A percentile compares a stretch with the other conserved stretches of the same genome.
phyloP scores from a whole-genome alignment of 164 flowering plant species.

The Macadamia integrifolia region DNA sequence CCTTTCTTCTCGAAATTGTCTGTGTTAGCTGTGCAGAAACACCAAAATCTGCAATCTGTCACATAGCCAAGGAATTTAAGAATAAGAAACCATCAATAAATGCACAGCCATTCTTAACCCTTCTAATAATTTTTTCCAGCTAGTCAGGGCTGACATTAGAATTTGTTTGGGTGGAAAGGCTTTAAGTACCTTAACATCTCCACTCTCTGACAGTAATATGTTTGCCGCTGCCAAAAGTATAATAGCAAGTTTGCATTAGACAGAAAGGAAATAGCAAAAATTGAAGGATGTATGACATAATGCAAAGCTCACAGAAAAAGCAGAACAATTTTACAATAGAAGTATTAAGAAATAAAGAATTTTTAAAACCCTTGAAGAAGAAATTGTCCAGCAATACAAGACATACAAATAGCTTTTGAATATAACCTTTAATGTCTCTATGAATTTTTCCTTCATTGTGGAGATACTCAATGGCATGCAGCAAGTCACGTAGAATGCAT shows the following conservation, averaged over 20 bases:
- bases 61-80: slow-evolving; percentile 15
- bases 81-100: background rate
- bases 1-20: slow-evolving; percentile 98
- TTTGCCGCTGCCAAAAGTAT: slow-evolving; percentile 84
- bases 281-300: no score
- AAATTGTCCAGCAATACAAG: background rate
- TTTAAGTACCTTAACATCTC: slow-evolving; percentile 84
- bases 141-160: background rate
- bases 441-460: slow-evolving; percentile 97
- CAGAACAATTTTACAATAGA: background rate
- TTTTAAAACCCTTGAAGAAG: background rate
- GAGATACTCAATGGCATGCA: slow-evolving; percentile 94
- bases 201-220: slow-evolving; percentile 86
- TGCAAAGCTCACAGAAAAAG: background rate
- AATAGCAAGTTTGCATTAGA: slow-evolving; percentile 10
- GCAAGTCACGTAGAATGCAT: slow-evolving; percentile 87
- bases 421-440: slow-evolving; percentile 94
- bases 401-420: background rate
- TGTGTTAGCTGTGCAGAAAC: slow-evolving; percentile 96
- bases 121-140: background rate
- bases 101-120: background rate
- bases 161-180: background rate
- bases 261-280: background rate
- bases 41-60: slow-evolving; percentile 98
- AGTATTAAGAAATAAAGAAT: background rate